Evolutionary conservation across 257 asterid species (phyloP).

Genomic region (Capsicum pubescens): DNA sequence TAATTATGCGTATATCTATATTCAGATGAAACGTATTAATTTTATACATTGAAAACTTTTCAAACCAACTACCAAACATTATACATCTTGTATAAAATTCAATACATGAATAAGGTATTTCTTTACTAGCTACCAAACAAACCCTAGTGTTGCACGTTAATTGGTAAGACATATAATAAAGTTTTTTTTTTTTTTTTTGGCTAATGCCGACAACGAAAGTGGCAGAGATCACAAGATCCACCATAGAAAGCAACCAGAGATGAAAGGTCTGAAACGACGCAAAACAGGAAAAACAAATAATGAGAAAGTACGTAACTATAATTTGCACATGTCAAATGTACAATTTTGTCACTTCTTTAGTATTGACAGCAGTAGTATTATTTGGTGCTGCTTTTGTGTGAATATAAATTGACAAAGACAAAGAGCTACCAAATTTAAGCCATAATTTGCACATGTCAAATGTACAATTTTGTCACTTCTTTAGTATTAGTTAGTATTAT

Average conservation of each 20-base stretch:
- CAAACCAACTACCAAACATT: too few relatives aligned
- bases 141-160: too few relatives aligned
- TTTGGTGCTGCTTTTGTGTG: not conserved
- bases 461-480: not conserved
- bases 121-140: too few relatives aligned
- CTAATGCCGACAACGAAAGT: not conserved
- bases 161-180: not conserved
- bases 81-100: too few relatives aligned
- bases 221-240: not conserved
- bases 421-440: not conserved
- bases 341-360: not conserved
- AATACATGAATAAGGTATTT: too few relatives aligned
- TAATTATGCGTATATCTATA: too few relatives aligned
- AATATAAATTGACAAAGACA: not conserved
- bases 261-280: not conserved
- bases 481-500: not conserved
- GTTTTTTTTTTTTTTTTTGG: not conserved
- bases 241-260: not conserved
- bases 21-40: too few relatives aligned
- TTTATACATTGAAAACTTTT: too few relatives aligned
- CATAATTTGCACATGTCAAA: too few relatives aligned
- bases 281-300: not conserved
- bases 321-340: constrained; percentile 9
- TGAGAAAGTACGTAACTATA: not conserved
- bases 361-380: not conserved